phyloP scores from a whole-genome alignment of 306 rosid genomes.

The Lablab purpureus region DNA sequence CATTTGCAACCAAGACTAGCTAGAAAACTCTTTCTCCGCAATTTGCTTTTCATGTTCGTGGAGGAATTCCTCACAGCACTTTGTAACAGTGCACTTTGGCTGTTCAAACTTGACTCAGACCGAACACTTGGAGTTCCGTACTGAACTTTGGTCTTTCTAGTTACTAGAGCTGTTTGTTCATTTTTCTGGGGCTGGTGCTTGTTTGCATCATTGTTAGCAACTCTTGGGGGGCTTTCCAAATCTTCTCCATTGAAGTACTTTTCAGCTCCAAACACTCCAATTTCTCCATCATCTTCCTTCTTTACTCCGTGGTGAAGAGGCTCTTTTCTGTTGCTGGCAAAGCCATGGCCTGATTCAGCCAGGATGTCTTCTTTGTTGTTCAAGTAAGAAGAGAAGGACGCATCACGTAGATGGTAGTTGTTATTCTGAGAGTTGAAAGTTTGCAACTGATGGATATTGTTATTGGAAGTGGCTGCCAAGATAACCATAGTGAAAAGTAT shows the following conservation, averaged over 20 bases:
- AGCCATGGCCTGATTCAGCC: slow-evolving; percentile 48
- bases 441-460: slow-evolving; percentile 45
- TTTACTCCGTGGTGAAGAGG: slow-evolving; percentile 39
- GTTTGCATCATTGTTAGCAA: slow-evolving; percentile 45
- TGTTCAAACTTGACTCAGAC: slow-evolving; percentile 87
- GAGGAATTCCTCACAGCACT: slow-evolving; percentile 49
- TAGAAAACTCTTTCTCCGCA: slow-evolving; percentile 57
- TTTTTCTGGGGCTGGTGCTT: slow-evolving; percentile 45
- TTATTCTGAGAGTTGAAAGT: slow-evolving; percentile 46
- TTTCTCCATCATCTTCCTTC: slow-evolving; percentile 79
- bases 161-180: slow-evolving; percentile 21
- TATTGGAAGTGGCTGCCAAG: slow-evolving; percentile 55
- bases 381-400: slow-evolving; percentile 69
- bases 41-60: slow-evolving; percentile 37
- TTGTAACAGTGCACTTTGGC: slow-evolving; percentile 68
- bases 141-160: slow-evolving; percentile 47
- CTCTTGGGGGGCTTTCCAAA: slow-evolving; percentile 52
- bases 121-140: slow-evolving; percentile 70
- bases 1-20: slow-evolving; percentile 75
- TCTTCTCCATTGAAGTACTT: slow-evolving; percentile 89
- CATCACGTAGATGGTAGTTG: slow-evolving; percentile 46
- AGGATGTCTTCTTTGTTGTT: slow-evolving; percentile 47
- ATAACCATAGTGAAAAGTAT: slow-evolving; percentile 55
- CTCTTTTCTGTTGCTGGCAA: slow-evolving; percentile 45
- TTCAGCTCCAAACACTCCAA: slow-evolving; percentile 86